These are phyloP conservation scores for Monilinia aucupariae DNA, from an alignment of 2,329 filamentous ascomycete genomes.

Conservation along the genomic window DNA sequence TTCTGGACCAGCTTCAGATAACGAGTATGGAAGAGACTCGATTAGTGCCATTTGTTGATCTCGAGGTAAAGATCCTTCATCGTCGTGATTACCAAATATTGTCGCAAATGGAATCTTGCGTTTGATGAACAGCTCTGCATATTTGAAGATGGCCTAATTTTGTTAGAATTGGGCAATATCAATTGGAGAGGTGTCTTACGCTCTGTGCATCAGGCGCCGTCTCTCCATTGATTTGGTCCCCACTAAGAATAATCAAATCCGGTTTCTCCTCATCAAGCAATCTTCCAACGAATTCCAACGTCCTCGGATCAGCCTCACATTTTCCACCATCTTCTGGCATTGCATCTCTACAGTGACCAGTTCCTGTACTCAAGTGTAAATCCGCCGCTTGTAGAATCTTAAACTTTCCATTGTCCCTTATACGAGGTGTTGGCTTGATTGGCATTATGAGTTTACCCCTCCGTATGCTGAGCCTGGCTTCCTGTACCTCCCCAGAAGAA, in stretches of 20 bases:
- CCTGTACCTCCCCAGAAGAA: conserved; percentile 53
- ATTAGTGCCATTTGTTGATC: conserved; percentile 78
- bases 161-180: not conserved
- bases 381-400: conserved; percentile 98
- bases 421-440: conserved; percentile 67
- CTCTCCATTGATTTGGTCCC: conserved; percentile 93
- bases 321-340: conserved; percentile 69
- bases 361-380: conserved; percentile 84
- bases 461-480: conserved; percentile 72
- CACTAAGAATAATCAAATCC: conserved; percentile 83
- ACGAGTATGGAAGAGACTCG: conserved; percentile 79
- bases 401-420: conserved; percentile 85
- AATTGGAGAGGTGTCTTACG: conserved; percentile 42
- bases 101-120: conserved; percentile 87
- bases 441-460: conserved; percentile 61
- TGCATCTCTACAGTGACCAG: conserved; percentile 81
- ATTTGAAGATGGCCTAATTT: conserved; percentile 82
- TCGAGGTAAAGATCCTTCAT: conserved; percentile 72
- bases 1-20: conserved; percentile 77
- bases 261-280: conserved; percentile 90
- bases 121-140: conserved; percentile 74
- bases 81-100: conserved; percentile 97
- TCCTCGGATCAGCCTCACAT: conserved; percentile 88
- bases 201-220: conserved; percentile 87
- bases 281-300: conserved; percentile 78